Conservation (phyloP, 768 basidiomycete genomes). For the Psilocybe subaeruginosa region DNA sequence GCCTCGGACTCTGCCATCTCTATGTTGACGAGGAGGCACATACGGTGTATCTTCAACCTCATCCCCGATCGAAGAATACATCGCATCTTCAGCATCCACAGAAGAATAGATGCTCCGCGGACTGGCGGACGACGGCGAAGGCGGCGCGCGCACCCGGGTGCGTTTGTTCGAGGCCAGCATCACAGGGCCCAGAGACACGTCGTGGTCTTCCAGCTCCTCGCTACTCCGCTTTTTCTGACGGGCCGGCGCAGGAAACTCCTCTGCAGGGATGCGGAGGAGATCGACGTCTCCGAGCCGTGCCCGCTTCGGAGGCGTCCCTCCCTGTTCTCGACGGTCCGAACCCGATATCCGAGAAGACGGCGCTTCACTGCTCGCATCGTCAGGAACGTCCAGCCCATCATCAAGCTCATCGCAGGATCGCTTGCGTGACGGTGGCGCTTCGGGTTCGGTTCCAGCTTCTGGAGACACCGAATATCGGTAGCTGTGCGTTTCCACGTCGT, state of each 20-base stretch:
- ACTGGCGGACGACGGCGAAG: conserved; percentile 6
- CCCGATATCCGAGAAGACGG: conserved; percentile 16
- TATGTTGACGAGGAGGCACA: not conserved
- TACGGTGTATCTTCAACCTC: conserved; percentile 2
- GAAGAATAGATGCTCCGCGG: not conserved
- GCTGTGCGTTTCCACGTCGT: conserved; percentile 2
- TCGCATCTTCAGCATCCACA: not conserved
- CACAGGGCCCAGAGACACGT: conserved; percentile 10
- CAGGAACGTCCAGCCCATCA: conserved; percentile 9
- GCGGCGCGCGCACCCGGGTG: conserved; percentile 15
- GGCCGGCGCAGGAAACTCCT: conserved; percentile 18
- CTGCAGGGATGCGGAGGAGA: conserved; percentile 11
- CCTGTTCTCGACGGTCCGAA: conserved; percentile 15
- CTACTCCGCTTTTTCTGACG: conserved; percentile 51
- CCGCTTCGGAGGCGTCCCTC: conserved; percentile 36
- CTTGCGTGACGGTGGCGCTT: conserved; percentile 20
- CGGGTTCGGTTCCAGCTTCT: conserved; percentile 11
- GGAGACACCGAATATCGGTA: conserved; percentile 19
- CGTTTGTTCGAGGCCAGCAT: conserved; percentile 18
- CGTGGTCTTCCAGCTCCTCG: conserved; percentile 47
- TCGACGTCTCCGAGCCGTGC: not conserved
- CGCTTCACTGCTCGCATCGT: conserved; percentile 19
- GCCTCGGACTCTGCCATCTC: not conserved
- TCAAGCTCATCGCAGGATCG: conserved; percentile 28
- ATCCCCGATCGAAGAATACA: not conserved